Conservation (phyloP, 1,284 basidiomycete genomes). For the Malassezia dermatis region DNA sequence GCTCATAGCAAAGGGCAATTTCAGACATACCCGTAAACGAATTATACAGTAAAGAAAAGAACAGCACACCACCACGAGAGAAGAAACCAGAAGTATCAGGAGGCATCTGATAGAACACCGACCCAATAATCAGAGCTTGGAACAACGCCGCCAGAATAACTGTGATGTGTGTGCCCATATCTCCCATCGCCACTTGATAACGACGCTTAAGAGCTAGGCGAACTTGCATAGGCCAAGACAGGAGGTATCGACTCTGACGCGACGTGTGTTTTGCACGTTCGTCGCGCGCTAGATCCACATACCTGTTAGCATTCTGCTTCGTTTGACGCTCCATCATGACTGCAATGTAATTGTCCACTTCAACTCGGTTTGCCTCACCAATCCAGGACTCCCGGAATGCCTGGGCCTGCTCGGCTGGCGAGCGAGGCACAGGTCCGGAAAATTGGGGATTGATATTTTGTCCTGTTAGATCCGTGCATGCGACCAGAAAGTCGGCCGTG, state of each 20-base stretch:
- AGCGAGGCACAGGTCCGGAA: slow-evolving; percentile 22
- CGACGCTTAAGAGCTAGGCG: slow-evolving; percentile 51
- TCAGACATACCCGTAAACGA: slow-evolving; percentile 51
- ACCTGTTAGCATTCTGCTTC: slow-evolving; percentile 10
- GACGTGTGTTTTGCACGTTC: slow-evolving; percentile 15
- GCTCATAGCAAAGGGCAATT: slow-evolving; percentile 58
- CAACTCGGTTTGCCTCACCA: slow-evolving; percentile 19
- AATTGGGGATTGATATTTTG: slow-evolving; percentile 52
- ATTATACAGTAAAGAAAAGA: slow-evolving; percentile 41
- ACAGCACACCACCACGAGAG: slow-evolving; percentile 33
- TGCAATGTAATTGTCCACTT: slow-evolving; percentile 46
- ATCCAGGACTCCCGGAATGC: slow-evolving; percentile 22
- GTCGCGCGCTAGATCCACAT: slow-evolving; percentile 9
- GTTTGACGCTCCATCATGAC: slow-evolving; percentile 18
- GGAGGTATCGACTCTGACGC: slow-evolving; percentile 52
- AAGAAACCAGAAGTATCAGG: slow-evolving; percentile 30
- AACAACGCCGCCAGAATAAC: slow-evolving; percentile 26
- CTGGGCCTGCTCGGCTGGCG: slow-evolving; percentile 21
- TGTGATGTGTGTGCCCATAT: slow-evolving; percentile 49
- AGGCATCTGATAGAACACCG: slow-evolving; percentile 56
- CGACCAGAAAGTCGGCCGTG: slow-evolving; percentile 52
- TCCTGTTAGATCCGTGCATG: slow-evolving; percentile 59
- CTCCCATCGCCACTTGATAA: slow-evolving; percentile 60
- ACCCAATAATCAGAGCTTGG: slow-evolving; percentile 64
- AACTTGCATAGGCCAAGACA: slow-evolving; percentile 65